Conservation (phyloP, 1,284 basidiomycete species). For the Microbotryum scabiosae region DNA sequence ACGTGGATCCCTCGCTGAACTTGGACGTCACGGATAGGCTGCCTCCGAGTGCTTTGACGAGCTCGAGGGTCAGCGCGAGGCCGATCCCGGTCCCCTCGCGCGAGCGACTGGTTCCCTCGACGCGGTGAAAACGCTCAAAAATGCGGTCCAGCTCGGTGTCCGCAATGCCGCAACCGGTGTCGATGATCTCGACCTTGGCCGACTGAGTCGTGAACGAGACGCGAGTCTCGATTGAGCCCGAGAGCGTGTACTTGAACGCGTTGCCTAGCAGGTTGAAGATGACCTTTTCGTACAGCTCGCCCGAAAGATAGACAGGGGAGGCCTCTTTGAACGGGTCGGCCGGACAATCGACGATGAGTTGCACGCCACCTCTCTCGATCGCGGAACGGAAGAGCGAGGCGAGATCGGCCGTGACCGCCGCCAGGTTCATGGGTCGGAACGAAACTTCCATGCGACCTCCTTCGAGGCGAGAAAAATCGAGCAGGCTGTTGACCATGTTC, state of each 20-base stretch:
- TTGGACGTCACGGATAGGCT: conserved; percentile 38
- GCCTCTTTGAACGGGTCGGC: conserved; percentile 27
- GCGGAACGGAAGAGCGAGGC: background rate
- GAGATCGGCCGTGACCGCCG: background rate
- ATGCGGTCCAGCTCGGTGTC: conserved; percentile 33
- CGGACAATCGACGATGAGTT: conserved; percentile 40
- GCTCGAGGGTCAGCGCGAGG: conserved; percentile 37
- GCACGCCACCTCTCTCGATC: background rate
- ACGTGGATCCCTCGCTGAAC: conserved; percentile 27
- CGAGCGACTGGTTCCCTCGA: background rate
- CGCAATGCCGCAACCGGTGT: conserved; percentile 44
- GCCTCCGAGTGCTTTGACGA: conserved; percentile 44
- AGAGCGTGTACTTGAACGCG: conserved; percentile 34
- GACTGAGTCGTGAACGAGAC: conserved; percentile 17
- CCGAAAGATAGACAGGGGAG: conserved; percentile 37
- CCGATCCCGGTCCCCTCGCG: conserved; percentile 17
- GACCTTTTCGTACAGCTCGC: conserved; percentile 45
- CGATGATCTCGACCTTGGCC: conserved; percentile 35
- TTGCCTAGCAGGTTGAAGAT: conserved; percentile 42
- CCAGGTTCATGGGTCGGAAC: background rate
- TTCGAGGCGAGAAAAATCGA: background rate
- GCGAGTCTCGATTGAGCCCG: conserved; percentile 28
- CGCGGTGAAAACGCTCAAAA: conserved; percentile 31
- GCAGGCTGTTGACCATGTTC: background rate
- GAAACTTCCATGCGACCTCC: background rate